phyloP scores from a whole-genome alignment of 192 early-diverging fungal genomes.

The Coemansia aciculifera region DNA sequence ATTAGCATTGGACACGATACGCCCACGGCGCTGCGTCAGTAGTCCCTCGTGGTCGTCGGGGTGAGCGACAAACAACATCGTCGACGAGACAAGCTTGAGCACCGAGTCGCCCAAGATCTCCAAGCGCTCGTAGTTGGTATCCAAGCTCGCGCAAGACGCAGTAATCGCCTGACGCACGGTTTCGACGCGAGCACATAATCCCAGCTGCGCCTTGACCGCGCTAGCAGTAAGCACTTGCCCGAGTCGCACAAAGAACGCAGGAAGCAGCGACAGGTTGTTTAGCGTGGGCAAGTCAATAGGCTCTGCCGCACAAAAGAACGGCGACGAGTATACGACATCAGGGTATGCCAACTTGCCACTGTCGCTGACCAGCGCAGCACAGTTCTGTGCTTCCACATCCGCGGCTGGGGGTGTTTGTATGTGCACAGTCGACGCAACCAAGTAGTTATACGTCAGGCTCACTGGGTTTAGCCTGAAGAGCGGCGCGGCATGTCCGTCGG shows the following conservation, averaged over 20 bases:
- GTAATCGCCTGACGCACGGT: constrained; percentile 71
- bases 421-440: constrained; percentile 2
- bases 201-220: constrained; percentile 48
- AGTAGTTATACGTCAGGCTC: constrained; percentile 25
- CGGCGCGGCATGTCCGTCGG: constrained; percentile 26
- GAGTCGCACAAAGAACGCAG: constrained; percentile 63
- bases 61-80: constrained; percentile 74
- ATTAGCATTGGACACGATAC: constrained; percentile 73
- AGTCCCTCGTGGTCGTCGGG: constrained; percentile 79
- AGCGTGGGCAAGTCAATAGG: constrained; percentile 20
- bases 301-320: constrained; percentile 45
- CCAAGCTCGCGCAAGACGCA: constrained; percentile 64
- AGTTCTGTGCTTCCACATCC: background rate
- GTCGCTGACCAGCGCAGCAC: background rate
- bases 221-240: constrained; percentile 59
- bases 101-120: constrained; percentile 90
- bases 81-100: constrained; percentile 73
- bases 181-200: constrained; percentile 45
- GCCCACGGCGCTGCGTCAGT: constrained; percentile 68
- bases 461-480: constrained; percentile 30
- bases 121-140: constrained; percentile 81
- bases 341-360: constrained; percentile 14
- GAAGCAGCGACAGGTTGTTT: constrained; percentile 56
- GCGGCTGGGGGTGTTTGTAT: background rate
- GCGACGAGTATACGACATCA: constrained; percentile 40